phyloP scores from a whole-genome alignment of 306 rosid species.

The Phaseolus lunatus region DNA sequence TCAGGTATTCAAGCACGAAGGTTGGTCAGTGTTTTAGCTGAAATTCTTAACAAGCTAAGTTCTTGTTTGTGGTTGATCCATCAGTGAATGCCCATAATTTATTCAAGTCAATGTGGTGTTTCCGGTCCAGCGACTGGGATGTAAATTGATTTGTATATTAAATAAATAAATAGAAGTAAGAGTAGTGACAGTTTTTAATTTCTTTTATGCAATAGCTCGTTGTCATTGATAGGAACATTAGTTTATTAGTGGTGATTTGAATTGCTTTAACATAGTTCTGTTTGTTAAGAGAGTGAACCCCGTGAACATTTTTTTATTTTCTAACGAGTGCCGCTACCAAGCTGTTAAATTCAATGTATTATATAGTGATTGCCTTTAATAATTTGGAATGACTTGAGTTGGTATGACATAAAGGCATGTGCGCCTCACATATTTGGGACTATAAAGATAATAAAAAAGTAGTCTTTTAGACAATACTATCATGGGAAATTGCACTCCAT shows the following conservation, averaged over 20 bases:
- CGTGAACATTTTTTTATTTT: slow-evolving; percentile 25
- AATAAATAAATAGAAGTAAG: slow-evolving; percentile 46
- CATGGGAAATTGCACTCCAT: background rate
- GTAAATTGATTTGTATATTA: slow-evolving; percentile 78
- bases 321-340: slow-evolving; percentile 25
- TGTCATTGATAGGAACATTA: slow-evolving; percentile 25
- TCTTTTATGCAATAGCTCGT: slow-evolving; percentile 20
- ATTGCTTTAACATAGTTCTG: slow-evolving; percentile 18
- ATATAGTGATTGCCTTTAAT: slow-evolving; percentile 30
- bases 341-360: slow-evolving; percentile 40
- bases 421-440: slow-evolving; percentile 44
- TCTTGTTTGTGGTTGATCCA: slow-evolving; percentile 43
- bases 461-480: slow-evolving; percentile 4
- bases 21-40: slow-evolving; percentile 42
- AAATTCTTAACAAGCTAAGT: slow-evolving; percentile 39
- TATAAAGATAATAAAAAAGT: slow-evolving; percentile 35
- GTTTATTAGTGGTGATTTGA: slow-evolving; percentile 45
- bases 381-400: slow-evolving; percentile 32
- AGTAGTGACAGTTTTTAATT: slow-evolving; percentile 42
- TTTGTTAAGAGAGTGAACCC: slow-evolving; percentile 31
- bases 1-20: slow-evolving; percentile 25
- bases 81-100: slow-evolving; percentile 38
- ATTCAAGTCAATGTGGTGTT: slow-evolving; percentile 34
- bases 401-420: slow-evolving; percentile 39
- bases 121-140: slow-evolving; percentile 47